These are phyloP conservation scores for Naganishia friedmannii DNA, from an alignment of 768 basidiomycete species.

Conservation along the genomic window DNA sequence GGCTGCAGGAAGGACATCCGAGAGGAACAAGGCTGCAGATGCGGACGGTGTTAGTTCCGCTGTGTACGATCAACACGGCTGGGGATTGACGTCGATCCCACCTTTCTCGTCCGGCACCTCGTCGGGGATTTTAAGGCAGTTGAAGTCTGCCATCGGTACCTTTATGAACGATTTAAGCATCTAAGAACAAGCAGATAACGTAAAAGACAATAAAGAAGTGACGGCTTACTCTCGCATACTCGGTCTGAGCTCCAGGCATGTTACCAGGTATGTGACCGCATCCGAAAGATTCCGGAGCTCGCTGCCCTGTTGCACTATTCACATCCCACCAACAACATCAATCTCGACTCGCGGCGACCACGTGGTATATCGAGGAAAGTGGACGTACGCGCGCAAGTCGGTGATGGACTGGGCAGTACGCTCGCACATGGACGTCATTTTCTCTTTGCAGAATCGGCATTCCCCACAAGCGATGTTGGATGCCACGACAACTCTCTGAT, in stretches of 20 bases:
- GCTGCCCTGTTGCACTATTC: background rate
- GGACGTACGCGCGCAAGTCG: background rate
- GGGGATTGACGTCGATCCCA: no score
- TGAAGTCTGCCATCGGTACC: constrained; percentile 65
- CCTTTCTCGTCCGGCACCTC: constrained; percentile 61
- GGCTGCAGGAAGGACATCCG: constrained; percentile 63
- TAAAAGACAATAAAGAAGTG: constrained; percentile 57
- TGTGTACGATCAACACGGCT: no score
- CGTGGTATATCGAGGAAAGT: background rate
- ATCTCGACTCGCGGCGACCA: background rate
- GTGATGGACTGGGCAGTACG: constrained; percentile 53
- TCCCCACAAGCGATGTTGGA: constrained; percentile 74
- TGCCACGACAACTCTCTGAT: constrained; percentile 63
- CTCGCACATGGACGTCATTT: constrained; percentile 70
- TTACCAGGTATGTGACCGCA: background rate
- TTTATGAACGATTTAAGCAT: no score
- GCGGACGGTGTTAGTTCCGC: background rate
- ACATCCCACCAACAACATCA: background rate
- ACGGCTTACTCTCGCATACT: background rate
- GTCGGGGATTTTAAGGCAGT: constrained; percentile 68
- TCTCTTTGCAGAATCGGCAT: constrained; percentile 70
- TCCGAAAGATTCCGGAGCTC: background rate
- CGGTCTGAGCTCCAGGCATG: background rate
- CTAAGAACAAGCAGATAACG: no score
- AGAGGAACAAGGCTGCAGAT: constrained; percentile 36